phyloP scores from a whole-genome alignment of 495 filamentous ascomycete genomes.

The Penicillium angulare region DNA sequence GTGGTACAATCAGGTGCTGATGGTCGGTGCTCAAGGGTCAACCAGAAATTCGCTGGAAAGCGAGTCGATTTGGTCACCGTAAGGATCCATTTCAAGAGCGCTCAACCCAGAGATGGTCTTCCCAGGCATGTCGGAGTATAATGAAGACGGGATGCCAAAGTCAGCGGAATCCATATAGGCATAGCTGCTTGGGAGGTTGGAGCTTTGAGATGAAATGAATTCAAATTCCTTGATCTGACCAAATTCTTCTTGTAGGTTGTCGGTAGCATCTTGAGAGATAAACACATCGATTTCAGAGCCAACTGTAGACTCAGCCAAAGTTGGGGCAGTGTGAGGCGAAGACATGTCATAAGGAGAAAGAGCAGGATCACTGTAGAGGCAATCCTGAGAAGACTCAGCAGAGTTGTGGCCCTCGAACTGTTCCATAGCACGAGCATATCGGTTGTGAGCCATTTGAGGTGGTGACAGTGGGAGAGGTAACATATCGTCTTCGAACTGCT shows the following conservation, averaged over 20 bases:
- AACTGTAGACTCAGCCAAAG: constrained; percentile 37
- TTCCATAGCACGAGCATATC: constrained; percentile 27
- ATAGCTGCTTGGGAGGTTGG: constrained; percentile 18
- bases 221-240: constrained; percentile 21
- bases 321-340: constrained; percentile 41
- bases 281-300: constrained; percentile 48
- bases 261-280: constrained; percentile 39
- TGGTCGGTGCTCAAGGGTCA: constrained; percentile 16
- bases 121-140: constrained; percentile 34
- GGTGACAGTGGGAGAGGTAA: constrained; percentile 35
- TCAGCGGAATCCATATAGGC: constrained; percentile 29
- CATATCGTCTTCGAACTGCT: constrained; percentile 42
- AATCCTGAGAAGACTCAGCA: constrained; percentile 27
- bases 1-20: constrained; percentile 2
- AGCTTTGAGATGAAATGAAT: constrained; percentile 22
- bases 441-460: constrained; percentile 23
- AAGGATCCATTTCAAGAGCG: constrained; percentile 33
- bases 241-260: constrained; percentile 36
- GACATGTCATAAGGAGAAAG: constrained; percentile 34
- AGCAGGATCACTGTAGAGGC: constrained; percentile 32
- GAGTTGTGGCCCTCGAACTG: constrained; percentile 19
- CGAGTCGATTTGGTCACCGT: constrained; percentile 28
- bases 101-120: constrained; percentile 34
- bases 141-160: constrained; percentile 32
- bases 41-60: constrained; percentile 28